Evolutionary conservation across 257 asterid species (phyloP), one percentile per base, ranked within the genome.

Genomic region (Solanum appendiculatum): DNA sequence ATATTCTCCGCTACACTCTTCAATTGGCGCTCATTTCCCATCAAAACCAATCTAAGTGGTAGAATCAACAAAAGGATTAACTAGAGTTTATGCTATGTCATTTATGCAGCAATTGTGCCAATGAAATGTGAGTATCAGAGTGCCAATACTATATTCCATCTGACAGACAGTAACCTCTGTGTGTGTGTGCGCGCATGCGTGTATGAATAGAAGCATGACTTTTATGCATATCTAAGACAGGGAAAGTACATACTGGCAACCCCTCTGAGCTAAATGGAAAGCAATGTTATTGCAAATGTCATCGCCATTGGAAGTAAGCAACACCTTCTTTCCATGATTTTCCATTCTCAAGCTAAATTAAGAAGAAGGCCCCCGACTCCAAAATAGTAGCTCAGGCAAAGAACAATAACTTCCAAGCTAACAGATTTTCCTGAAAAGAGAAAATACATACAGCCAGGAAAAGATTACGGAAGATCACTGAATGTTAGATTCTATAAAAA

Each of bases 271-370:
- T 87, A 96, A 92, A 68, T 86, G 96, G 88, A 89, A 93, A 82
- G 98, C 95, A 78, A 96, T 91, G 91, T 90, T 92, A 86, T 90
- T 82, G 77, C 98, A 96, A 31, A 96, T 90, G 73, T 92, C 91
- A 69, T 96, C 99, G 87, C 95, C 98, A 85, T 87, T 92, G 87
- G 98, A 95, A 86, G 98, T 93, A n/a, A 96, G 96, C 91, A 95
- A 86, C 85, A 96, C 98, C 78, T 89, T 94, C 93, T 95, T 96
- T 21, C 90, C 91, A 39, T 91, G 88, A 78, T 83, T 88, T 42
- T 85, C 94, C 95, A 92, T 94, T 25, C 75, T 25, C 36, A 36
- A 51, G 82, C 15, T 23, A 46, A 70, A 33, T 14, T 27, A 86
- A 34, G 73, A 69, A 29, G 58, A 80, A 16, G 25, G 18, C 85